Conservation (phyloP, 1,139 yeast genomes). For the Kodamaea alishanica region DNA sequence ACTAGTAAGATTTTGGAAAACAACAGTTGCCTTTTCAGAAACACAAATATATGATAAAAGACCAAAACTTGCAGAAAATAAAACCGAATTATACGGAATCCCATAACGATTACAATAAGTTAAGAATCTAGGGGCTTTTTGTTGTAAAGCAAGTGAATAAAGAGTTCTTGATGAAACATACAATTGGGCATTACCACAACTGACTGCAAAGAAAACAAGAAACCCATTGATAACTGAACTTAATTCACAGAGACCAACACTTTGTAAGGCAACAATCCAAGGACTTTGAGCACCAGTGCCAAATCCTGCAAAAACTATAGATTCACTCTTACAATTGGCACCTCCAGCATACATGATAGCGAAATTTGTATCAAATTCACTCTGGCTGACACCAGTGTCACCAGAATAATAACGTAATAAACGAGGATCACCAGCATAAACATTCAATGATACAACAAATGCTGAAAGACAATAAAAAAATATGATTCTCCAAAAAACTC, state of each 20-base stretch:
- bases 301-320: constrained; percentile 43
- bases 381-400: constrained; percentile 25
- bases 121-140: constrained; percentile 62
- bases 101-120: constrained; percentile 61
- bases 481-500: constrained; percentile 70
- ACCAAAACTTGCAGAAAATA: constrained; percentile 60
- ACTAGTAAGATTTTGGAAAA: constrained; percentile 61
- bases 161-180: constrained; percentile 78
- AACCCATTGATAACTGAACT: constrained; percentile 64
- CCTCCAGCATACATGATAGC: constrained; percentile 44
- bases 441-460: constrained; percentile 67
- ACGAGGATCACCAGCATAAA: constrained; percentile 75
- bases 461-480: constrained; percentile 66
- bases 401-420: constrained; percentile 51
- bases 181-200: constrained; percentile 73
- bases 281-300: constrained; percentile 68
- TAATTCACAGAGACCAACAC: constrained; percentile 60
- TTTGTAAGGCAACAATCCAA: constrained; percentile 76
- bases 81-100: constrained; percentile 68
- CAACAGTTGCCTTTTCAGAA: constrained; percentile 55
- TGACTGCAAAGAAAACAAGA: constrained; percentile 68
- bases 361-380: constrained; percentile 23
- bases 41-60: constrained; percentile 59
- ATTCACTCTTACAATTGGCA: constrained; percentile 30
- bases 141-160: constrained; percentile 69